Percentiles rank a stretch among this genome's conserved stretches.
Conservation (phyloP, 495 filamentous ascomycete genomes). For the Hypoxylon intermedium region DNA sequence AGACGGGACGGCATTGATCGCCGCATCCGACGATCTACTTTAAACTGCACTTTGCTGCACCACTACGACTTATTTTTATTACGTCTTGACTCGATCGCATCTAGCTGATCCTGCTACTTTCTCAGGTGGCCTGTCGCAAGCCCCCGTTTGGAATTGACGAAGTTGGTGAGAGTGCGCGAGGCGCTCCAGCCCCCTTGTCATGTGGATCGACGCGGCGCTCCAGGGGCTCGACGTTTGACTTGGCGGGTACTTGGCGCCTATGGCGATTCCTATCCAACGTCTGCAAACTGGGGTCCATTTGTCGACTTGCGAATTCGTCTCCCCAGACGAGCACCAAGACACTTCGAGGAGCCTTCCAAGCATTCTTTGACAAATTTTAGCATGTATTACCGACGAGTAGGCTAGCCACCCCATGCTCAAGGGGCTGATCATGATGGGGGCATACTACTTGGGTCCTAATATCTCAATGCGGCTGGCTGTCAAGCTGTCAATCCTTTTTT, state of each 20-base stretch:
- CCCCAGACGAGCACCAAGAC: constrained; percentile 25
- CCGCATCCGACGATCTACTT: constrained; percentile 4
- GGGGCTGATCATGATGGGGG: constrained; percentile 28
- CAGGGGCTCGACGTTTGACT: constrained; percentile 36
- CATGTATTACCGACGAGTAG: constrained; percentile 17
- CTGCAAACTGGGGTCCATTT: constrained; percentile 15
- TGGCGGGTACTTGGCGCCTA: constrained; percentile 40
- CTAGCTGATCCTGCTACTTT: constrained; percentile 33
- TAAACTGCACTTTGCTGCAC: constrained; percentile 2
- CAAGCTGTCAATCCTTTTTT: constrained; percentile 8
- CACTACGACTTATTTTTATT: constrained; percentile 11
- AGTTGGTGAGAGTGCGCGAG: constrained; percentile 12
- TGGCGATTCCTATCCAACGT: constrained; percentile 13
- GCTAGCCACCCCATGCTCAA: constrained; percentile 31
- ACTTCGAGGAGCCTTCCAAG: constrained; percentile 14
- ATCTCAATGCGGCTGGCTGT: constrained; percentile 1
- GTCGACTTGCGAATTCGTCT: constrained; percentile 18
- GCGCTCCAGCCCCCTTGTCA: constrained; percentile 17
- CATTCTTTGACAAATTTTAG: constrained; percentile 8
- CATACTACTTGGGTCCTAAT: constrained; percentile 8
- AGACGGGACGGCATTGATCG: not conserved
- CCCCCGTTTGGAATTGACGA: constrained; percentile 29
- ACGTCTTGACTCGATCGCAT: constrained; percentile 8
- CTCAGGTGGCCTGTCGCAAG: constrained; percentile 32
- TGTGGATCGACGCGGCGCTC: constrained; percentile 37